Evolutionary conservation across 371 early-diverging fungal genomes (phyloP).

Genomic region (Mucor mucedo): DNA sequence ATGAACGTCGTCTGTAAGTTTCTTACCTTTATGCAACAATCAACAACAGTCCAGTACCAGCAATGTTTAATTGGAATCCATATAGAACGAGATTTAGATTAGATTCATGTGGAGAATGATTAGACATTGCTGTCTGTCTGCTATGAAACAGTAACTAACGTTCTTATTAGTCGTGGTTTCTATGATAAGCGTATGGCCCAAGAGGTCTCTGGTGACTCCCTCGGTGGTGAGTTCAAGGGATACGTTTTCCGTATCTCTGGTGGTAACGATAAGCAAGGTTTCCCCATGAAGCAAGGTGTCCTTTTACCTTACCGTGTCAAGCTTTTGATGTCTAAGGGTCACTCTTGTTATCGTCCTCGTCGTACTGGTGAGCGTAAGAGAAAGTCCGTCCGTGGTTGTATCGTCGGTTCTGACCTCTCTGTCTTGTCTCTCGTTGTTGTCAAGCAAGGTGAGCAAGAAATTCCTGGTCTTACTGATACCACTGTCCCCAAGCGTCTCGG

Average conservation of each 20-base stretch:
- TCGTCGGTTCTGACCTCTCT: constrained; percentile 95
- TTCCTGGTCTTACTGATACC: constrained; percentile 97
- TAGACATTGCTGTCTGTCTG: neutral
- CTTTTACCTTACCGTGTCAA: constrained; percentile 93
- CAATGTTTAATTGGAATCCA: constrained; percentile 1
- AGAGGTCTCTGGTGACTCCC: constrained; percentile 94
- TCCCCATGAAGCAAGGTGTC: constrained; percentile 98
- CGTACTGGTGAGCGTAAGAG: constrained; percentile 98
- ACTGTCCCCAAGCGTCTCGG: constrained; percentile 94
- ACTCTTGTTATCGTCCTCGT: constrained; percentile 99
- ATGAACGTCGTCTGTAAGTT: constrained; percentile 92
- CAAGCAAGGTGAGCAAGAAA: constrained; percentile 95
- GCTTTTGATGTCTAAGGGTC: constrained; percentile 94
- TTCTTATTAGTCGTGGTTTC: constrained; percentile 81
- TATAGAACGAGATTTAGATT: neutral
- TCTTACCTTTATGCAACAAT: neutral
- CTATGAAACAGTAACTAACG: neutral
- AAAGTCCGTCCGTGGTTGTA: constrained; percentile 99
- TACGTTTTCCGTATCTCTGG: constrained; percentile 99
- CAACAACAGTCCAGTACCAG: neutral
- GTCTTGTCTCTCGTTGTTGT: constrained; percentile 95
- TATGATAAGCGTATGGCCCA: constrained; percentile 97
- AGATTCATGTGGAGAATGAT: neutral
- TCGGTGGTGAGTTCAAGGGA: constrained; percentile 99
- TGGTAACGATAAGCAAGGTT: constrained; percentile 99